A percentile compares a stretch with the other conserved stretches of the same genome.
Evolutionary conservation across 768 basidiomycete genomes (phyloP).

Genomic region (Auricularia cornea): DNA sequence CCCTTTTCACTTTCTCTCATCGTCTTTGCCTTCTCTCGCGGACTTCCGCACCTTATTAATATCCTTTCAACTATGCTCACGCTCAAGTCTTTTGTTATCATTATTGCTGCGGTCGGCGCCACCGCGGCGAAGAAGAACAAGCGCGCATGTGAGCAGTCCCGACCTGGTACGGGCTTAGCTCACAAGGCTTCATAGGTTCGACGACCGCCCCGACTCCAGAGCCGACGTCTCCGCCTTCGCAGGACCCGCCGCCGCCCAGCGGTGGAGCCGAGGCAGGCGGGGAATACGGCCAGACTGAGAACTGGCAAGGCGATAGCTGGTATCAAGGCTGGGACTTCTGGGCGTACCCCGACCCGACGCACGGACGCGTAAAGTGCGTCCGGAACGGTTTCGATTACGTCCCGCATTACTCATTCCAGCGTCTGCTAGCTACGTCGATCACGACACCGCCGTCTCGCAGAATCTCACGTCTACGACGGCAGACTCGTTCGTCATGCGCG

Average conservation of each 20-base stretch:
- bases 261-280: background rate
- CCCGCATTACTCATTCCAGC: background rate
- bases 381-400: background rate
- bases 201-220: background rate
- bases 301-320: background rate
- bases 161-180: background rate
- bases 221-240: background rate
- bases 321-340: background rate
- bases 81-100: background rate
- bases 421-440: constrained; percentile 6
- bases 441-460: constrained; percentile 38
- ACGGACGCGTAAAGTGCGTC: background rate
- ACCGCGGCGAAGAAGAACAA: background rate
- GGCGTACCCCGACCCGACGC: background rate
- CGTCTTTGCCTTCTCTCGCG: background rate
- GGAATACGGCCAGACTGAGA: background rate
- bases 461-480: constrained; percentile 52
- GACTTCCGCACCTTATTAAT: background rate
- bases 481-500: constrained; percentile 46
- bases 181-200: background rate
- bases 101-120: background rate
- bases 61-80: background rate
- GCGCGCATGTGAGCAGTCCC: background rate
- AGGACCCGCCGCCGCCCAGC: background rate
- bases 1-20: too few species aligned